phyloP scores from a whole-genome alignment of 495 filamentous ascomycete genomes.

The Lophiotrema nucula region DNA sequence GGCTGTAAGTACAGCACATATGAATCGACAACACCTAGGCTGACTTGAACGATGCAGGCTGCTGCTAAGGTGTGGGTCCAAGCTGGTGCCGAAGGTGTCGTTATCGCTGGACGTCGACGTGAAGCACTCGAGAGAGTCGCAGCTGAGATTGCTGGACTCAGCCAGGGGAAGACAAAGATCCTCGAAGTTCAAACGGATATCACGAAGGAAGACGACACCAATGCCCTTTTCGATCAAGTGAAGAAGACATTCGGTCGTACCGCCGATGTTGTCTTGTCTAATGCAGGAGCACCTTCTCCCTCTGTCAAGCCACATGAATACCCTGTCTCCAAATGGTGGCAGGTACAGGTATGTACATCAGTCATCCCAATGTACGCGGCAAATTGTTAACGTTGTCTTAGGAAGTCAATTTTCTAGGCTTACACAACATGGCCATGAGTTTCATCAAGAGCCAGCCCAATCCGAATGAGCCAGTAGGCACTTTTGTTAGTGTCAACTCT shows the following conservation, averaged over 20 bases:
- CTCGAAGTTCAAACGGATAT: constrained; percentile 18
- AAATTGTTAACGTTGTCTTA: background rate
- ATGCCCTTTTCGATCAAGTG: constrained; percentile 11
- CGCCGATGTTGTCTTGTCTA: constrained; percentile 25
- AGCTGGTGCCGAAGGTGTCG: constrained; percentile 28
- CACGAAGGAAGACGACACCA: constrained; percentile 1
- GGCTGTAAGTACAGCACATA: constrained; percentile 13
- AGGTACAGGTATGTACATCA: background rate
- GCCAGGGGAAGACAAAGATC: constrained; percentile 14
- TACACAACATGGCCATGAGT: constrained; percentile 15
- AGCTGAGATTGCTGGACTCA: constrained; percentile 1
- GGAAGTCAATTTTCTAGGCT: constrained; percentile 22
- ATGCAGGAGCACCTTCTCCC: constrained; percentile 1
- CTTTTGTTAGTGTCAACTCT: constrained; percentile 11
- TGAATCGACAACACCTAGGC: background rate
- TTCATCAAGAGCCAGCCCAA: constrained; percentile 20
- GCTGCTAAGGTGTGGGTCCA: constrained; percentile 24
- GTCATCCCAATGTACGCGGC: background rate
- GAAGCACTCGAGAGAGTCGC: constrained; percentile 19
- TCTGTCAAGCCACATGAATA: constrained; percentile 10
- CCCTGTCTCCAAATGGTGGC: constrained; percentile 20
- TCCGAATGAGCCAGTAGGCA: constrained; percentile 20
- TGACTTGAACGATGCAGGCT: constrained; percentile 5
- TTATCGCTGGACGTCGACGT: constrained; percentile 30
- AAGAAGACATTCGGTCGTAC: constrained; percentile 26